Percentiles rank a stretch among this genome's conserved stretches.
phyloP scores from a whole-genome alignment of 805 yeast species.

The Lipomyces yamadae region DNA sequence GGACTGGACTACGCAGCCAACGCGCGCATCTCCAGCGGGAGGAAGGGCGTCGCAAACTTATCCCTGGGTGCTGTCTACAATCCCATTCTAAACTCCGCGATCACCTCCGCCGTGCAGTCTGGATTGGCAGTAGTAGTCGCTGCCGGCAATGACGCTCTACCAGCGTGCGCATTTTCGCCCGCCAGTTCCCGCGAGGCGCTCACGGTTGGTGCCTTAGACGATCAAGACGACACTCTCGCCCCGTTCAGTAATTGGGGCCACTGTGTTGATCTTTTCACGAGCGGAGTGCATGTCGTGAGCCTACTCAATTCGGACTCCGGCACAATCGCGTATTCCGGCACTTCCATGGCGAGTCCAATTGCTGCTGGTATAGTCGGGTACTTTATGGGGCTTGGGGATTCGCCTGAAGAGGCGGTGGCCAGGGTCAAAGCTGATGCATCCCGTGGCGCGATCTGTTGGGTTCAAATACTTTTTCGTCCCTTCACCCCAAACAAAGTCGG shows the following conservation, averaged over 20 bases:
- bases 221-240: constrained; percentile 69
- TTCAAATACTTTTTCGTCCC: constrained; percentile 38
- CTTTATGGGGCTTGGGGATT: constrained; percentile 53
- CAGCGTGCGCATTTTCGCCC: constrained; percentile 87
- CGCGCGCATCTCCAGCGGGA: constrained; percentile 40
- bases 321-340: constrained; percentile 59
- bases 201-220: constrained; percentile 90
- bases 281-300: constrained; percentile 85
- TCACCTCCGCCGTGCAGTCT: constrained; percentile 71
- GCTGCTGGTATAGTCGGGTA: constrained; percentile 90
- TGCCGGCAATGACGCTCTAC: constrained; percentile 79
- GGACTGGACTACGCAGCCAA: constrained; percentile 48
- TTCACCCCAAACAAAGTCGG: constrained; percentile 36
- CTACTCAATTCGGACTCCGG: constrained; percentile 43
- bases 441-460: constrained; percentile 35
- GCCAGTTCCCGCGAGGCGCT: constrained; percentile 75
- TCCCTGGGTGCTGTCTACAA: constrained; percentile 79
- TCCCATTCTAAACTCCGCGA: constrained; percentile 70
- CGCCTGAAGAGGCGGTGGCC: constrained; percentile 39
- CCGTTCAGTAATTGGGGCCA: constrained; percentile 88
- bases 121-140: constrained; percentile 66
- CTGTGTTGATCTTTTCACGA: constrained; percentile 87
- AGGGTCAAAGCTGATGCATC: constrained; percentile 36
- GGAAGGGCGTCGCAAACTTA: constrained; percentile 71
- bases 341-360: constrained; percentile 98